A percentile compares a stretch with the other conserved stretches of the same genome.
Conservation (phyloP, 208 protist genomes). For the Porcisia deanei region DNA sequence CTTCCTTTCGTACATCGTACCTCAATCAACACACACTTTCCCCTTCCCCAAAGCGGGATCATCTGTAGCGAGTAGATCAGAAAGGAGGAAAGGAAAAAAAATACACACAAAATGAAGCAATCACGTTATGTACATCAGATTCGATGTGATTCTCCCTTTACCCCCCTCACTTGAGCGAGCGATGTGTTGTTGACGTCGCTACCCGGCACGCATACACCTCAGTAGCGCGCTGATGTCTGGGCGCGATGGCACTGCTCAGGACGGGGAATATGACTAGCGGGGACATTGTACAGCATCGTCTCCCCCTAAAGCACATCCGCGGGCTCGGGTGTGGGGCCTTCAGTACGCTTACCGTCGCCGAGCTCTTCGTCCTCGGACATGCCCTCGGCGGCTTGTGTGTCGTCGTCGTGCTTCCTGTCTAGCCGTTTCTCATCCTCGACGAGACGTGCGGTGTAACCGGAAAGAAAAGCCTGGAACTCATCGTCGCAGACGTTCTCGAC, state of each 20-base stretch:
- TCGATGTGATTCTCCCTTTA: not conserved
- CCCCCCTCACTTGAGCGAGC: not conserved
- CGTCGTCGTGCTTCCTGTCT: constrained; percentile 37
- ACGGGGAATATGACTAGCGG: not conserved
- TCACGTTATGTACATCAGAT: constrained; percentile 10
- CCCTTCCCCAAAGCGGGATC: constrained; percentile 5
- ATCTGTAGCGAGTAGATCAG: not conserved
- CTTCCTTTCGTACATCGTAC: constrained; percentile 2
- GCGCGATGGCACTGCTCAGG: not conserved
- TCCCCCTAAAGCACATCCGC: constrained; percentile 7
- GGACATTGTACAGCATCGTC: not conserved
- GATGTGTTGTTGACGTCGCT: not conserved
- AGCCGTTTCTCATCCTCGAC: constrained; percentile 59
- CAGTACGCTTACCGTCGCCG: not conserved
- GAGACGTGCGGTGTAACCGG: constrained; percentile 47
- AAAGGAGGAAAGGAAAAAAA: too few species aligned
- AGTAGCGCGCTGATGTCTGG: not conserved
- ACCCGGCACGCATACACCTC: not conserved
- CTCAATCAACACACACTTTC: constrained; percentile 4
- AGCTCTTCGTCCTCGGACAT: constrained; percentile 8
- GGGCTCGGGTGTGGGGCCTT: constrained; percentile 7
- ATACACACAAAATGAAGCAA: not conserved
- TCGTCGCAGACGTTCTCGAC: constrained; percentile 55
- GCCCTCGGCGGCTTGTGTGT: constrained; percentile 15
- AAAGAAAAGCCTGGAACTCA: constrained; percentile 42